A percentile compares a stretch with the other conserved stretches of the same genome.
Conservation (phyloP, 371 early-diverging fungal genomes). For the Parasitella parasitica region DNA sequence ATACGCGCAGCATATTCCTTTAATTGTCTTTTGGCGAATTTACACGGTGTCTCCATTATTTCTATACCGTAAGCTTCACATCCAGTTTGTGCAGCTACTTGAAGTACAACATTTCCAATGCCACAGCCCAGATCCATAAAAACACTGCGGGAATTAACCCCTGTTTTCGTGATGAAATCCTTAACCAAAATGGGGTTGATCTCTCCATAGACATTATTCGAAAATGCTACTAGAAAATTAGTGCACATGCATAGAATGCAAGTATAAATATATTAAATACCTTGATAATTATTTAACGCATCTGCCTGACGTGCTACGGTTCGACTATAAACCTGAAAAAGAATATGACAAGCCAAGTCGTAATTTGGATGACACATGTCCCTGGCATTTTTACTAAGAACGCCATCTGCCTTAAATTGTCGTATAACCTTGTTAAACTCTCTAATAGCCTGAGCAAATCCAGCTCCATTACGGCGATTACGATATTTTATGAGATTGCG, state of each 20-base stretch:
- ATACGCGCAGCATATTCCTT: constrained; percentile 84
- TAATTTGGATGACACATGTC: constrained; percentile 51
- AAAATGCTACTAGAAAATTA: constrained; percentile 66
- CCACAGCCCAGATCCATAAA: constrained; percentile 96
- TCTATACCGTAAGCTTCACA: constrained; percentile 90
- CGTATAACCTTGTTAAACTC: constrained; percentile 71
- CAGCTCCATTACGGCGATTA: constrained; percentile 69
- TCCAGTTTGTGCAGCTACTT: constrained; percentile 88
- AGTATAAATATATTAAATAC: too few relatives aligned
- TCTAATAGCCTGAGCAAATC: constrained; percentile 67
- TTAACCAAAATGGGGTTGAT: constrained; percentile 82
- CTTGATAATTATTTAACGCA: constrained; percentile 78
- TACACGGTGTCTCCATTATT: constrained; percentile 86
- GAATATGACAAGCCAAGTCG: constrained; percentile 78
- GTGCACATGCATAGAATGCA: too few relatives aligned
- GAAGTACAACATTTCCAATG: constrained; percentile 95
- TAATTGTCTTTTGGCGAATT: constrained; percentile 75
- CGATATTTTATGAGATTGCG: constrained; percentile 79
- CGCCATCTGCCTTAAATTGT: constrained; percentile 35
- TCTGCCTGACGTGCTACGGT: constrained; percentile 86
- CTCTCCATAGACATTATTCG: constrained; percentile 96
- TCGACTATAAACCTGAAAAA: constrained; percentile 88
- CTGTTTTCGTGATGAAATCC: constrained; percentile 79
- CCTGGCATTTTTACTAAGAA: constrained; percentile 41
- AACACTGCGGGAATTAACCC: constrained; percentile 61